phyloP scores from a whole-genome alignment of 257 asterid genomes.

The Echium plantagineum region DNA sequence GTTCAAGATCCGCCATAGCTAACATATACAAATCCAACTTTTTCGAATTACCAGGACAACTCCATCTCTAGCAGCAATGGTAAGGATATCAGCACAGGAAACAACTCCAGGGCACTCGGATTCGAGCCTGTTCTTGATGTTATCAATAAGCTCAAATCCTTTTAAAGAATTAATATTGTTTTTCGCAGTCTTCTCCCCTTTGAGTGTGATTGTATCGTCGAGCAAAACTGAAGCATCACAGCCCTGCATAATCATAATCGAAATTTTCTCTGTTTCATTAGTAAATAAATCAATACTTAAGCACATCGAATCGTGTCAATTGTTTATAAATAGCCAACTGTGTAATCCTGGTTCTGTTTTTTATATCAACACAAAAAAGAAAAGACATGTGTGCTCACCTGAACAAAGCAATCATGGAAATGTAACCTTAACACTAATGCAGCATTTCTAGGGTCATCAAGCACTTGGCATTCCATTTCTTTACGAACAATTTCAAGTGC shows the following conservation, averaged over 20 bases:
- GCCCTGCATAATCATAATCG: constrained; percentile 30
- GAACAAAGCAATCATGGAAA: constrained; percentile 83
- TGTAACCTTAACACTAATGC: constrained; percentile 67
- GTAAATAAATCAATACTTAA: too few species aligned
- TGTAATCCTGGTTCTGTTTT: too few species aligned
- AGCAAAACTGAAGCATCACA: constrained; percentile 77
- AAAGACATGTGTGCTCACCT: constrained; percentile 28
- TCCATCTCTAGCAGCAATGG: constrained; percentile 90
- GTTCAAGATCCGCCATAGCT: too few species aligned
- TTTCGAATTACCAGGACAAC: constrained; percentile 41
- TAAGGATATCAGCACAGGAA: constrained; percentile 87
- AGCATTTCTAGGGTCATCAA: constrained; percentile 83
- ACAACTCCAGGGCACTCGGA: constrained; percentile 79
- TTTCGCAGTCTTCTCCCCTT: constrained; percentile 68
- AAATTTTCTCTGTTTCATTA: too few species aligned
- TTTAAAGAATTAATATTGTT: constrained; percentile 51
- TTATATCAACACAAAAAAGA: too few species aligned
- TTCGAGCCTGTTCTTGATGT: constrained; percentile 58
- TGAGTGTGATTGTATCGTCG: constrained; percentile 63
- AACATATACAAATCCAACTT: background rate
- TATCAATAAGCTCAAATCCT: constrained; percentile 74
- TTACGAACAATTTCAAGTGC: constrained; percentile 49
- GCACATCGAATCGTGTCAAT: too few species aligned
- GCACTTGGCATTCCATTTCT: constrained; percentile 86
- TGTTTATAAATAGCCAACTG: too few species aligned